Evolutionary conservation across 1,284 basidiomycete species (phyloP), one percentile per base, ranked within the genome.

Genomic region (Cystobasidium slooffiae): DNA sequence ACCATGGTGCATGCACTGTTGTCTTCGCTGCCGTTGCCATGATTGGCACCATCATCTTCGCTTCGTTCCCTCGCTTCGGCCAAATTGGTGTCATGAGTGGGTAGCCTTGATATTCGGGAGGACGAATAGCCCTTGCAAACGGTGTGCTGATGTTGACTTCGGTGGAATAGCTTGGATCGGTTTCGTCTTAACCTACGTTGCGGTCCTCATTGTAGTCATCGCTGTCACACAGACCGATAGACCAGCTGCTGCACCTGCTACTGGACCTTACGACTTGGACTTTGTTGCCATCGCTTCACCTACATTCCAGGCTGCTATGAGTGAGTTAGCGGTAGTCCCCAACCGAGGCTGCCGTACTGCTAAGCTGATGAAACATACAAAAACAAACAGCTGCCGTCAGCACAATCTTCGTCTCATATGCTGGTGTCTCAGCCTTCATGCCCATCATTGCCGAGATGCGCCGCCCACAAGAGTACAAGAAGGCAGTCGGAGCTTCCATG

Each of bases 161-260:
- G 12, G 52, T 6, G 18, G 10, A 10, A 31, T n/a, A 39, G 47
- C 22, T 22, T 47, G 58, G 58, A 24, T 43, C 7, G 39, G 43
- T 7, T 63, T 51, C 43, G 37, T 44, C n/a, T 16, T 46, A 6
- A 59, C 58, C 77, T 66, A 46, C 72, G 78, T 81, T 68, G 72
- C 83, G 49, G 80, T 83, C 72, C 73, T 83, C 61, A 80, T 80
- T 16, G 77, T 84, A 41, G 81, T 81, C 85, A 81, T 86, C 62
- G 87, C 86, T 12, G 86, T 87, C 52, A 86, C 86, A 8, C 77
- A 80, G 16, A 85, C 85, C 76, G 81, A 82, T 7, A 84, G 85
- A 14, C 83, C 81, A 37, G 84, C 87, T 52, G 78, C 82, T 6
- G 69, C 87, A 8, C 80, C 81, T 46, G 72, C 78, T 16, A 73